A percentile compares a stretch with the other conserved stretches of the same genome.
phyloP scores from a whole-genome alignment of 2,329 filamentous ascomycete species.

The Diaporthe amygdali region DNA sequence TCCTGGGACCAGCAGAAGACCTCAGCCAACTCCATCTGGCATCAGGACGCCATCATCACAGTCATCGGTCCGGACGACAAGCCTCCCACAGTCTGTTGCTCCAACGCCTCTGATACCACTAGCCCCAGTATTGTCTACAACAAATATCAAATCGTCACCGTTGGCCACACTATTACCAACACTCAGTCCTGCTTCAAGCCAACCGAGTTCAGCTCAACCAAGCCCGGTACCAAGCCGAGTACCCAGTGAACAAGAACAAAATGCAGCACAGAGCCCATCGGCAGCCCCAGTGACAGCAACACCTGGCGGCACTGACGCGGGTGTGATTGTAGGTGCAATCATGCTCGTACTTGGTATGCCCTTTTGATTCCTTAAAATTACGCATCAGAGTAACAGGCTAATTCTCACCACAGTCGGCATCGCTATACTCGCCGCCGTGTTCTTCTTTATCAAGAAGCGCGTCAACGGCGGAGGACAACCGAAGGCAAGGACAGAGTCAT shows the following conservation, averaged over 20 bases:
- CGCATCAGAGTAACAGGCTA: neutral
- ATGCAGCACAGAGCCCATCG: neutral
- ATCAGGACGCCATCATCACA: neutral
- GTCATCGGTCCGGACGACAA: neutral
- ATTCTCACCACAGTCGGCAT: neutral
- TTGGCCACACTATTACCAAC: neutral
- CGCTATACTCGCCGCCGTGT: neutral
- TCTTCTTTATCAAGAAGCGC: neutral
- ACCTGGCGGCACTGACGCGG: neutral
- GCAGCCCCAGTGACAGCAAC: neutral
- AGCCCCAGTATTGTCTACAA: neutral
- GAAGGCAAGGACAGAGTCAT: neutral
- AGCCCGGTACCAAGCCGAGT: neutral
- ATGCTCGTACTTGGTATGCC: neutral
- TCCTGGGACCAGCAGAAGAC: neutral
- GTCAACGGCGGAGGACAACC: neutral
- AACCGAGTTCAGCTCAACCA: neutral
- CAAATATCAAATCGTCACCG: neutral
- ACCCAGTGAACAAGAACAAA: neutral
- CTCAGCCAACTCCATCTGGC: neutral
- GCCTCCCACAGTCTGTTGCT: neutral
- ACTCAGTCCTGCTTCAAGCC: neutral
- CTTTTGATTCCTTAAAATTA: rapidly evolving
- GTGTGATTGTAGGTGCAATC: neutral
- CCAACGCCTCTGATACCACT: neutral